Conservation (phyloP, 2,329 filamentous ascomycete species). For the Boeremia exigua region DNA sequence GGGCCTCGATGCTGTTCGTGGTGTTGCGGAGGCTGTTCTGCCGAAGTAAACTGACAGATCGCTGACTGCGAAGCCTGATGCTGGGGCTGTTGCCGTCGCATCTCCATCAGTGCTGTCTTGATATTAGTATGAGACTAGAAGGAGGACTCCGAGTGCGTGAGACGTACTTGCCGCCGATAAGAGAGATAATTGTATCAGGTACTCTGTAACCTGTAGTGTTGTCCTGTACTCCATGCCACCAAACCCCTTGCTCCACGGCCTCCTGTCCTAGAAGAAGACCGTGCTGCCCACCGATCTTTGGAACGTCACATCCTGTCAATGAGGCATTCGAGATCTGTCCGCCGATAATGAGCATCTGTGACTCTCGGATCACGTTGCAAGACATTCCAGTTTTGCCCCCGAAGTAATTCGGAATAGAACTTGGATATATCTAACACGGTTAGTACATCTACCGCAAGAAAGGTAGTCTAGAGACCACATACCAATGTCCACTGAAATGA, state of each 20-base stretch:
- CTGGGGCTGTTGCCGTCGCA: constrained; percentile 59
- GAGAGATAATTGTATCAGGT: constrained; percentile 56
- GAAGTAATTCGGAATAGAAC: constrained; percentile 45
- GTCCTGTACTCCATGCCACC: constrained; percentile 32
- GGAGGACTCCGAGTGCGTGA: neutral
- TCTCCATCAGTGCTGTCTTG: constrained; percentile 50
- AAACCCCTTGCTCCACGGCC: constrained; percentile 29
- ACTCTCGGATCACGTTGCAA: constrained; percentile 61
- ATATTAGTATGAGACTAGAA: constrained; percentile 11
- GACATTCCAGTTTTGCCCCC: constrained; percentile 54
- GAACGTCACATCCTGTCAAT: constrained; percentile 57
- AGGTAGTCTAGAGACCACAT: neutral
- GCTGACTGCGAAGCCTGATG: constrained; percentile 53
- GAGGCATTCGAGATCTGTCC: constrained; percentile 58
- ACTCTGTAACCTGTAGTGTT: constrained; percentile 36
- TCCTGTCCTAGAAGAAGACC: constrained; percentile 59
- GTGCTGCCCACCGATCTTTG: constrained; percentile 59
- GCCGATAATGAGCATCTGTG: constrained; percentile 67
- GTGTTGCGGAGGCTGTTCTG: constrained; percentile 52
- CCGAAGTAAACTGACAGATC: constrained; percentile 61
- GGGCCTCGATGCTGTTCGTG: constrained; percentile 57
- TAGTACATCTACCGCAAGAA: constrained; percentile 31
- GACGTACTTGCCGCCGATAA: constrained; percentile 46
- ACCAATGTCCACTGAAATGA: constrained; percentile 66
- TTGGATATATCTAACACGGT: constrained; percentile 10